Percentiles rank a stretch among this genome's conserved stretches.
These are phyloP conservation scores for Phytophthora sojae DNA, from an alignment of 352 stramenopile species.

Conservation along the genomic window DNA sequence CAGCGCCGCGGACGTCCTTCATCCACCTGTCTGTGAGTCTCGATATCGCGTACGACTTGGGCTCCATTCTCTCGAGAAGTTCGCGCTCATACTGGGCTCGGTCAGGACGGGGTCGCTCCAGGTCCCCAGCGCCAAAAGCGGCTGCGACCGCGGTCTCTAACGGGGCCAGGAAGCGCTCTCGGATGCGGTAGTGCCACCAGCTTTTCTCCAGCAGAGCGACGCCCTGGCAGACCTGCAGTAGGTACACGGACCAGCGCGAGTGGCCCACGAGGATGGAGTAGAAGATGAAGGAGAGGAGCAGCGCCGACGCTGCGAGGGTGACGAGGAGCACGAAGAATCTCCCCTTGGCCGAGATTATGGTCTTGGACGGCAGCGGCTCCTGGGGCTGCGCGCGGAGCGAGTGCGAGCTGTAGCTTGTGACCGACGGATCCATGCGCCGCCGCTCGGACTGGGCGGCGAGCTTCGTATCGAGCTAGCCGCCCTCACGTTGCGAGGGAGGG, in stretches of 20 bases:
- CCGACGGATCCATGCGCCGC: slow-evolving; percentile 26
- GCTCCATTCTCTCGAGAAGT: slow-evolving; percentile 41
- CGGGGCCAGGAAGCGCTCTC: slow-evolving; percentile 58
- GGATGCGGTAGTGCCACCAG: slow-evolving; percentile 73
- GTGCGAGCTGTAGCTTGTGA: slow-evolving; percentile 21
- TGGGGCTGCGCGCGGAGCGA: slow-evolving; percentile 5
- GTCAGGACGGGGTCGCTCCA: slow-evolving; percentile 17
- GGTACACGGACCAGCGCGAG: slow-evolving; percentile 34
- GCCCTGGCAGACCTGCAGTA: slow-evolving; percentile 55
- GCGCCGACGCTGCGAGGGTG: slow-evolving; percentile 15
- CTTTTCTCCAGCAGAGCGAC: slow-evolving; percentile 56
- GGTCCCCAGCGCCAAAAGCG: slow-evolving; percentile 20
- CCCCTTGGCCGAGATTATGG: slow-evolving; percentile 16
- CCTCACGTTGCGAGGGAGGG: slow-evolving; percentile 12
- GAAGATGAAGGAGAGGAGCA: slow-evolving; percentile 47
- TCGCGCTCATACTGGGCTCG: slow-evolving; percentile 29
- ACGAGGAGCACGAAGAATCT: slow-evolving; percentile 27
- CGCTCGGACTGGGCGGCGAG: slow-evolving; percentile 31
- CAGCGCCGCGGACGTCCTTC: slow-evolving; percentile 19
- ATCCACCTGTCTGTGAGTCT: slow-evolving; percentile 41
- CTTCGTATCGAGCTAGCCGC: slow-evolving; percentile 32
- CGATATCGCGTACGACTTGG: slow-evolving; percentile 31
- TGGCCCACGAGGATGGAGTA: slow-evolving; percentile 46
- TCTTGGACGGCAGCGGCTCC: slow-evolving; percentile 23
- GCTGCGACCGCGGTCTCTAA: slow-evolving; percentile 27